phyloP scores from a whole-genome alignment of 1,284 basidiomycete species.

The Rhodotorula sp. region DNA sequence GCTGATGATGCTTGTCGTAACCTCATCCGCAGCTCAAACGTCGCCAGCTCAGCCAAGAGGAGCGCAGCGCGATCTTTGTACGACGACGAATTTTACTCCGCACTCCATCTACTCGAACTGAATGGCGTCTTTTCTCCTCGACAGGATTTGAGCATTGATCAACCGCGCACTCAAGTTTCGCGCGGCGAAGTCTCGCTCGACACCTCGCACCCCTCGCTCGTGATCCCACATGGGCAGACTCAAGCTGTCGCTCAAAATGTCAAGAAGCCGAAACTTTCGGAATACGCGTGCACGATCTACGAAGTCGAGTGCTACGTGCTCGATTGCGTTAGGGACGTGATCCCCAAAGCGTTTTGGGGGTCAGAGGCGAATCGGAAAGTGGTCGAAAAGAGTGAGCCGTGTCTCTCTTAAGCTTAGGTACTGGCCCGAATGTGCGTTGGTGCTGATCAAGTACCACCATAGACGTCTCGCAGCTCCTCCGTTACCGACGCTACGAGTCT shows the following conservation, averaged over 20 bases:
- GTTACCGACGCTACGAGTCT: slow-evolving; percentile 73
- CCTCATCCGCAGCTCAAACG: slow-evolving; percentile 1
- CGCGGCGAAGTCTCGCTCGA: slow-evolving; percentile 31
- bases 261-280: slow-evolving; percentile 70
- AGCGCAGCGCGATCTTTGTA: slow-evolving; percentile 16
- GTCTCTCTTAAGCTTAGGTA: no score
- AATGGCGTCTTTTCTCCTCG: neutral
- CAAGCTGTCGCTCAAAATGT: slow-evolving; percentile 54
- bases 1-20: accelerated
- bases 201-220: slow-evolving; percentile 42
- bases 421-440: no score
- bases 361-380: slow-evolving; percentile 65
- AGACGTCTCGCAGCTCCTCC: slow-evolving; percentile 73
- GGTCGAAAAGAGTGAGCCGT: slow-evolving; percentile 60
- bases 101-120: neutral
- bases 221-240: slow-evolving; percentile 51
- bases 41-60: neutral
- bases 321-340: slow-evolving; percentile 64
- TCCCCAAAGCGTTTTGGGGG: slow-evolving; percentile 78
- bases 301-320: slow-evolving; percentile 71
- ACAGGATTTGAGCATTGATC: slow-evolving; percentile 24
- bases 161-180: slow-evolving; percentile 24
- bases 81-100: neutral
- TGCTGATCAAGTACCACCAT: no score
- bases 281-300: slow-evolving; percentile 65